Conservation (phyloP, 768 basidiomycete genomes). For the Daedaleopsis sinensis region DNA sequence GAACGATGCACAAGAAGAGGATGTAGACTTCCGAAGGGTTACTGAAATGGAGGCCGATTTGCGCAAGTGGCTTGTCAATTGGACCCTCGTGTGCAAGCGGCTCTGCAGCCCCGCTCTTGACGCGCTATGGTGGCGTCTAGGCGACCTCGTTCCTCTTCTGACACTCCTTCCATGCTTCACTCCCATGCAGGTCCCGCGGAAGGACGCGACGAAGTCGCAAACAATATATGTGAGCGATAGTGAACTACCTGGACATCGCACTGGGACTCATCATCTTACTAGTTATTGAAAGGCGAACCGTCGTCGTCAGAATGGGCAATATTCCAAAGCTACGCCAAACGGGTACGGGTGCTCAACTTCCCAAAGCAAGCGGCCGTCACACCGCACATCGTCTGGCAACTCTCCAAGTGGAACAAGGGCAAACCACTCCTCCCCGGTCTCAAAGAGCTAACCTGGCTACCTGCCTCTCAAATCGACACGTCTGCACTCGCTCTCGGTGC, state of each 20-base stretch:
- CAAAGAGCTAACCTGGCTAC: neutral
- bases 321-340: neutral
- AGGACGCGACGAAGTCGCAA: neutral
- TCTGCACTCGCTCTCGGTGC: neutral
- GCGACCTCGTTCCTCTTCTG: neutral
- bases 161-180: neutral
- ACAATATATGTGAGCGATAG: neutral
- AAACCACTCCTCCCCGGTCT: slow-evolving; percentile 1
- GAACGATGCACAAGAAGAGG: neutral
- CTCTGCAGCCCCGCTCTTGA: neutral
- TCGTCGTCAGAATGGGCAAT: neutral
- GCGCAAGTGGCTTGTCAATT: neutral
- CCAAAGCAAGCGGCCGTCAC: neutral
- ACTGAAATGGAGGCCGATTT: neutral
- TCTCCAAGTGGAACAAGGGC: slow-evolving; percentile 2
- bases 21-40: neutral
- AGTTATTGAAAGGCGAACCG: neutral
- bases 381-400: slow-evolving; percentile 1
- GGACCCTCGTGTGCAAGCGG: neutral
- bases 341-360: neutral
- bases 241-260: too few species aligned
- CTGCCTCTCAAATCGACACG: neutral
- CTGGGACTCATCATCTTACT: neutral
- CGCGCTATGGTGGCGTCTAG: neutral
- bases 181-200: neutral